Percentiles rank a stretch among this genome's conserved stretches.
Evolutionary conservation across 352 stramenopile species (phyloP).

Genomic region (Thraustochytrium striatum): DNA sequence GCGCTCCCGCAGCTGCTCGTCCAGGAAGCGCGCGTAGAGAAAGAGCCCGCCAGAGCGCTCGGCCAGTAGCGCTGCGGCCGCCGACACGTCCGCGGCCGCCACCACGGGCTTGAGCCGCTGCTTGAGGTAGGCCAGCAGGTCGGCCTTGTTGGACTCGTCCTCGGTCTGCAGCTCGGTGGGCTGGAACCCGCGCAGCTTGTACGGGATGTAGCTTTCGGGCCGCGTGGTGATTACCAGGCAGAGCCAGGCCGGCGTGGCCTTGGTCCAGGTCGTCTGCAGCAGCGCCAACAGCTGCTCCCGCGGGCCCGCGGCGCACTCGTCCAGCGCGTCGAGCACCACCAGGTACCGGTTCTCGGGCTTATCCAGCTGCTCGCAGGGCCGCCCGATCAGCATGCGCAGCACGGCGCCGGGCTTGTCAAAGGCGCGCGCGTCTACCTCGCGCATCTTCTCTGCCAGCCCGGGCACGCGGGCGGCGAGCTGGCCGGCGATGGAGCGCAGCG

Average conservation of each 20-base stretch:
- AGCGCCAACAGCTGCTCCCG: not conserved
- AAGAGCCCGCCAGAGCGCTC: not conserved
- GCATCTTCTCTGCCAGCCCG: not conserved
- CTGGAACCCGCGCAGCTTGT: not conserved
- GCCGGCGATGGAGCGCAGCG: not conserved
- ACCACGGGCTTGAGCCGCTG: too few relatives aligned
- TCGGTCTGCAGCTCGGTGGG: too few relatives aligned
- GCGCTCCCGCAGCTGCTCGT: not conserved
- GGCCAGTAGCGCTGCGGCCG: too few relatives aligned
- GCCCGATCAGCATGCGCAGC: too few relatives aligned
- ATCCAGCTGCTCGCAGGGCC: not conserved
- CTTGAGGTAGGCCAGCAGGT: too few relatives aligned
- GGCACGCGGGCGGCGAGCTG: not conserved
- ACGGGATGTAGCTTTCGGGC: not conserved
- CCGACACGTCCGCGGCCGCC: too few relatives aligned
- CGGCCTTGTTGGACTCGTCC: too few relatives aligned
- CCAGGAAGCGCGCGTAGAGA: not conserved
- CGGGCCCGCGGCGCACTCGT: not conserved
- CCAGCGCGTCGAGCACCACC: not conserved
- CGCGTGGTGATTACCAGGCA: not conserved
- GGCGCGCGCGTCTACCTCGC: not conserved
- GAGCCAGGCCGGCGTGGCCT: conserved; percentile 3
- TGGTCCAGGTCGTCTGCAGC: not conserved
- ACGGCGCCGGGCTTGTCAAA: too few relatives aligned
- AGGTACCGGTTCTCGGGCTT: not conserved